Percentiles rank a stretch among this genome's conserved stretches.
Conservation (phyloP, 371 early-diverging fungal genomes). For the Zopfochytrium polystomum region DNA sequence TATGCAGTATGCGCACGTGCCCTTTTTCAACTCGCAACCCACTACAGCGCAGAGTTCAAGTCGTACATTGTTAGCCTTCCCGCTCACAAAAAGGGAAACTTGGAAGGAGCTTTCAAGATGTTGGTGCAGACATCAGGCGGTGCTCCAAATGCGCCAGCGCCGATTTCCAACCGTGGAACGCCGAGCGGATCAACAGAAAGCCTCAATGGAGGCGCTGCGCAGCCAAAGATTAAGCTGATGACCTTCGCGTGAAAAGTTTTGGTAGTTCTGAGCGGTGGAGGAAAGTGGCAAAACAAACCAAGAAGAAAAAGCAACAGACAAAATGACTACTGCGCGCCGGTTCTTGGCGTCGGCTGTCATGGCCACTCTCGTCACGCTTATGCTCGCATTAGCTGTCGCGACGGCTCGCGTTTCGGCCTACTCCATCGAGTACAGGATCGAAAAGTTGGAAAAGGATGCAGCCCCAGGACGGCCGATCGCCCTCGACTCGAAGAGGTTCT, state of each 20-base stretch:
- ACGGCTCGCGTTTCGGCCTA: no score
- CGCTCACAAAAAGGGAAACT: constrained; percentile 4
- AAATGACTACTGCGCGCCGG: no score
- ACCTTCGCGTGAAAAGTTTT: constrained; percentile 7
- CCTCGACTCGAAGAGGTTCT: constrained; percentile 61
- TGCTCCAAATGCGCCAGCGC: background rate
- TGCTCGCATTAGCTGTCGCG: no score
- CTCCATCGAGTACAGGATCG: no score
- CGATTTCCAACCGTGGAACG: background rate
- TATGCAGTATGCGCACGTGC: constrained; percentile 21
- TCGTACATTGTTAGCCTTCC: constrained; percentile 23
- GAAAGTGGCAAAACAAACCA: no score
- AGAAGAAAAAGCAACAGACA: no score
- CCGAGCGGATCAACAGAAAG: background rate
- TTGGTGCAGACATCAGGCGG: constrained; percentile 13
- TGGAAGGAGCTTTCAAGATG: constrained; percentile 34
- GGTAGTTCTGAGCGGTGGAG: no score
- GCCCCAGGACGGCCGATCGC: constrained; percentile 29
- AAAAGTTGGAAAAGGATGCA: no score
- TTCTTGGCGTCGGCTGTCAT: no score
- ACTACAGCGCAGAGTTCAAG: constrained; percentile 29
- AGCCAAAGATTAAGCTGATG: constrained; percentile 19
- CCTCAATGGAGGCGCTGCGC: background rate
- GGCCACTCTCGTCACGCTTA: no score
- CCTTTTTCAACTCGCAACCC: constrained; percentile 35